These are phyloP conservation scores for Holtermannia corniformis DNA, from an alignment of 768 basidiomycete species.

Conservation along the genomic window DNA sequence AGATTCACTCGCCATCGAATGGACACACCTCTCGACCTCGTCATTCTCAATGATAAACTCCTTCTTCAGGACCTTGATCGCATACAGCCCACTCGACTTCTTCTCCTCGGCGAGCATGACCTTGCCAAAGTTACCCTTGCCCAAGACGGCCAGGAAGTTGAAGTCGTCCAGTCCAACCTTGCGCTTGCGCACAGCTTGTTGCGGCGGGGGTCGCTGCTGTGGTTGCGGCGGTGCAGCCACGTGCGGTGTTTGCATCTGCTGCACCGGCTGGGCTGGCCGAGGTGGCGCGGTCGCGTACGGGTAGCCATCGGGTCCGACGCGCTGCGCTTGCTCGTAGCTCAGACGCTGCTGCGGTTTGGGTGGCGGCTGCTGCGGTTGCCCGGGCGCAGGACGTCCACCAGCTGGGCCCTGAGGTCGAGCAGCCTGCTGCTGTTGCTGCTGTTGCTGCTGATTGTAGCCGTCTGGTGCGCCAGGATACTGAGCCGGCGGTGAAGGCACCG, in stretches of 20 bases:
- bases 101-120: slow-evolving; percentile 99
- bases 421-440: slow-evolving; percentile 33
- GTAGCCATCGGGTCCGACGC: slow-evolving; percentile 8
- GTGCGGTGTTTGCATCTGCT: background rate
- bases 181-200: slow-evolving; percentile 37
- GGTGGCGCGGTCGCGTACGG: slow-evolving; percentile 5
- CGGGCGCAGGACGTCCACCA: slow-evolving; percentile 18
- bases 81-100: slow-evolving; percentile 72
- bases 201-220: slow-evolving; percentile 40
- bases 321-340: slow-evolving; percentile 24
- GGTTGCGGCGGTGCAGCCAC: slow-evolving; percentile 8
- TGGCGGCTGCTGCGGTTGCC: slow-evolving; percentile 1
- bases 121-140: slow-evolving; percentile 99
- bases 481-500: slow-evolving; percentile 9
- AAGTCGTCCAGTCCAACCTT: slow-evolving; percentile 97
- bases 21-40: slow-evolving; percentile 92
- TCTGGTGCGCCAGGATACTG: too few relatives aligned
- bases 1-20: background rate
- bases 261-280: slow-evolving; percentile 3
- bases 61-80: slow-evolving; percentile 99
- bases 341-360: slow-evolving; percentile 8
- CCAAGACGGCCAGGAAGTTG: slow-evolving; percentile 95
- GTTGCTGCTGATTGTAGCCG: slow-evolving; percentile 46
- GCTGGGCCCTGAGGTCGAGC: slow-evolving; percentile 6
- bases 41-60: slow-evolving; percentile 99